Conservation (phyloP, 345 rosid species). For the Hypericum perforatum region DNA sequence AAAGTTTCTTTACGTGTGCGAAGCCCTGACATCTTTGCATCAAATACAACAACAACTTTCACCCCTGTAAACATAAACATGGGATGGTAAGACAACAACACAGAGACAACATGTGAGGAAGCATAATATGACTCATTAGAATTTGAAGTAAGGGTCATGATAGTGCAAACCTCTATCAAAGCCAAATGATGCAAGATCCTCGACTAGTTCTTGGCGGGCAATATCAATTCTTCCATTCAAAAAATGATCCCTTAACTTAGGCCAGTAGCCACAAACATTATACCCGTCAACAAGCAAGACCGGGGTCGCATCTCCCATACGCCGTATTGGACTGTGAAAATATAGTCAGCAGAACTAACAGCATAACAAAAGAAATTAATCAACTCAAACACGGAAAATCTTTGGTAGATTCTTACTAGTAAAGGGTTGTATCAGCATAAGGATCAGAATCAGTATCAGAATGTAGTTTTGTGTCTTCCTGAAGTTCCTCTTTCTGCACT, state of each 20-base stretch:
- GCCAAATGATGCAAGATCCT: constrained; percentile 71
- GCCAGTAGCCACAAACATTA: constrained; percentile 93
- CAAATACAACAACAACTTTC: constrained; percentile 91
- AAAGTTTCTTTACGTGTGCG: constrained; percentile 79
- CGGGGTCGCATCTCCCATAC: constrained; percentile 54
- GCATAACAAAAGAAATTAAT: constrained; percentile 9
- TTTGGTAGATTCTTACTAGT: constrained; percentile 48
- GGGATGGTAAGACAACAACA: constrained; percentile 8
- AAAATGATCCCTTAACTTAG: constrained; percentile 83
- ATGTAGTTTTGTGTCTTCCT: constrained; percentile 51
- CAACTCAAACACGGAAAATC: constrained; percentile 9
- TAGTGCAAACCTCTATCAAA: constrained; percentile 50
- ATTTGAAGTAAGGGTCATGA: too few relatives aligned
- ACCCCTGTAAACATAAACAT: constrained; percentile 47
- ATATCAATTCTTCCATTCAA: constrained; percentile 66
- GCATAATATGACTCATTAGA: not conserved
- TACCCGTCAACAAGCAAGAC: constrained; percentile 96
- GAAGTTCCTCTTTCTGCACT: constrained; percentile 57
- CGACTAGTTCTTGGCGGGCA: constrained; percentile 74
- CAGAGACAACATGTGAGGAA: not conserved
- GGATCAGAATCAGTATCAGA: constrained; percentile 73
- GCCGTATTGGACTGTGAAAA: constrained; percentile 68
- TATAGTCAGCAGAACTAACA: constrained; percentile 19
- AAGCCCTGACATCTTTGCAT: constrained; percentile 91
- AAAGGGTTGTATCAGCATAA: constrained; percentile 49